phyloP scores from a whole-genome alignment of 495 filamentous ascomycete genomes.

The Amphirosellinia nigrospora region DNA sequence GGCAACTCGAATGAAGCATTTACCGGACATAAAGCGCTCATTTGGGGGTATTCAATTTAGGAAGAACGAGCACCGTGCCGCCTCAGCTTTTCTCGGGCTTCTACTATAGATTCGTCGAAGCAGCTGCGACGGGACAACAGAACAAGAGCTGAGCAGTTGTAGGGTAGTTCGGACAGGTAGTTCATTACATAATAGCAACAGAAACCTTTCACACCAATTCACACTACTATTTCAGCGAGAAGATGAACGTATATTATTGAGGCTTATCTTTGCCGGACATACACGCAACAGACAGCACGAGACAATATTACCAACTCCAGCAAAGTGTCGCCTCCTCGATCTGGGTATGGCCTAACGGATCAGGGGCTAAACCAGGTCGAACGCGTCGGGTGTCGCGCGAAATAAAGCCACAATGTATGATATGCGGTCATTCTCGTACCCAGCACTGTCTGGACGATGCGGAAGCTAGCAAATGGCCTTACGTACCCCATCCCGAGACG shows the following conservation, averaged over 20 bases:
- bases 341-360: conserved; percentile 1
- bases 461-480: conserved; percentile 10
- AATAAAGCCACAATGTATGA: conserved; percentile 21
- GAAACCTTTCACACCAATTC: background rate
- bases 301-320: background rate
- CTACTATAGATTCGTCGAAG: background rate
- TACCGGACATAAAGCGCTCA: background rate
- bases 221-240: background rate
- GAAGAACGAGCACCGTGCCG: background rate
- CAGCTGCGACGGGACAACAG: background rate
- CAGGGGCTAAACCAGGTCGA: conserved; percentile 1
- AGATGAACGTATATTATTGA: background rate
- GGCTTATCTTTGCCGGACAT: background rate
- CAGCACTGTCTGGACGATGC: background rate
- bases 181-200: background rate
- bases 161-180: background rate
- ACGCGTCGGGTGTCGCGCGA: conserved; percentile 4
- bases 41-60: background rate
- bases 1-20: background rate
- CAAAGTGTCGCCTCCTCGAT: background rate
- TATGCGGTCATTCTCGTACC: conserved; percentile 6
- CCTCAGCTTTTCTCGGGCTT: background rate
- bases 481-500: background rate
- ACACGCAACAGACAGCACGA: background rate
- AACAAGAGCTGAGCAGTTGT: background rate